Percentiles rank a stretch among this genome's conserved stretches.
phyloP scores from a whole-genome alignment of 2,329 filamentous ascomycete genomes.

The Epichloe uncinata region DNA sequence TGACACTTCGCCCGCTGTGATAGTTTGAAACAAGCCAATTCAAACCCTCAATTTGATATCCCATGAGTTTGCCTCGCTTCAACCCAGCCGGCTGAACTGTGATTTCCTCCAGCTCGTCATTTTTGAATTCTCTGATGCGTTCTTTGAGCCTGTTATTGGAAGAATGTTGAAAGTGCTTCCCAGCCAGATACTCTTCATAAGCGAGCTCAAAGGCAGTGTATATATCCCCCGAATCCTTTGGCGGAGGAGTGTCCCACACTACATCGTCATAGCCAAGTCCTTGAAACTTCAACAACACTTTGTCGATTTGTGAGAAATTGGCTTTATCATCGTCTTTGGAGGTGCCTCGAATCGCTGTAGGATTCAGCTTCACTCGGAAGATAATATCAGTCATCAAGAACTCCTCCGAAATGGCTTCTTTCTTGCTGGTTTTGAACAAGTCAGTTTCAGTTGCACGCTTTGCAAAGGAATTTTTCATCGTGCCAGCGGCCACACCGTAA shows the following conservation, averaged over 20 bases:
- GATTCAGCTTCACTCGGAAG: slow-evolving; percentile 55
- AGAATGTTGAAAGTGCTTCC: slow-evolving; percentile 53
- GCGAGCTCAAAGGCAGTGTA: slow-evolving; percentile 73
- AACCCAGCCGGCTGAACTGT: slow-evolving; percentile 60
- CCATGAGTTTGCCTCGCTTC: slow-evolving; percentile 72
- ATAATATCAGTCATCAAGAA: slow-evolving; percentile 78
- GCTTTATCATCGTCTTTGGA: slow-evolving; percentile 57
- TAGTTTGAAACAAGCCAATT: slow-evolving; percentile 95
- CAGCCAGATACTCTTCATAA: slow-evolving; percentile 75
- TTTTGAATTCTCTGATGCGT: slow-evolving; percentile 55
- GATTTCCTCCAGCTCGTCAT: slow-evolving; percentile 54
- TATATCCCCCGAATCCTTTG: slow-evolving; percentile 45
- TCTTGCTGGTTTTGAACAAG: slow-evolving; percentile 49
- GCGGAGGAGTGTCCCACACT: slow-evolving; percentile 78
- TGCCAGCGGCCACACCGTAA: slow-evolving; percentile 49
- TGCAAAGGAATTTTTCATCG: slow-evolving; percentile 62
- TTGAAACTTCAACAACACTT: slow-evolving; percentile 80
- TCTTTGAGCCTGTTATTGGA: slow-evolving; percentile 47
- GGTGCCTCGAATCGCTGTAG: slow-evolving; percentile 32
- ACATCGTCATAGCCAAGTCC: slow-evolving; percentile 82
- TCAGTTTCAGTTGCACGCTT: slow-evolving; percentile 51
- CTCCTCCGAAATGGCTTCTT: slow-evolving; percentile 79
- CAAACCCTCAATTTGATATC: slow-evolving; percentile 81
- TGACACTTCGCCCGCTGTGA: slow-evolving; percentile 68
- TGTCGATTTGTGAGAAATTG: slow-evolving; percentile 57